Percentiles rank a stretch among this genome's conserved stretches.
phyloP scores from a whole-genome alignment of 306 rosid genomes.

The Fragaria vesca region DNA sequence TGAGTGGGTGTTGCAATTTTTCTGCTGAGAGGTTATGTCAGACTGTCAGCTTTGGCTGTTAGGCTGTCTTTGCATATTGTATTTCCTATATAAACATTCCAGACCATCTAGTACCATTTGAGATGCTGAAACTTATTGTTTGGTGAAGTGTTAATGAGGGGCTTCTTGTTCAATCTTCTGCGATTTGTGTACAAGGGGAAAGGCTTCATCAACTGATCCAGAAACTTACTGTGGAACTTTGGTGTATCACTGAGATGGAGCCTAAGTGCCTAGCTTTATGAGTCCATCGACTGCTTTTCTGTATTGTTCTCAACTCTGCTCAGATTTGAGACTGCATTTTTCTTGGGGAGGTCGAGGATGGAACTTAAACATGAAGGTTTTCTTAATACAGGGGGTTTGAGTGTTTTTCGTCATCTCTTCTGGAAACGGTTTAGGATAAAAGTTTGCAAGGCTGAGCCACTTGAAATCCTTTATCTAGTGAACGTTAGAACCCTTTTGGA shows the following conservation, averaged over 20 bases:
- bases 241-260: not conserved
- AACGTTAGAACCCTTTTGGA: not conserved
- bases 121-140: not conserved
- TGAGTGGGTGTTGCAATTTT: not conserved
- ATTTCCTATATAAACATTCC: too few relatives aligned
- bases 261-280: not conserved
- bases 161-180: conserved; percentile 6
- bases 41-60: not conserved
- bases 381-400: not conserved
- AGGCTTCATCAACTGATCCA: not conserved
- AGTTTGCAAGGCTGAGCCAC: not conserved
- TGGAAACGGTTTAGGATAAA: not conserved
- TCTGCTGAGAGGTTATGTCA: not conserved
- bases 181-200: not conserved
- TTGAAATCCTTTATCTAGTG: not conserved
- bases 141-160: not conserved
- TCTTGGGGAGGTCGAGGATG: not conserved
- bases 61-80: too few relatives aligned
- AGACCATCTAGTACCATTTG: too few relatives aligned
- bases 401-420: not conserved
- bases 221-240: not conserved
- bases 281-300: not conserved
- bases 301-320: not conserved
- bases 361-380: not conserved
- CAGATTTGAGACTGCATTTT: not conserved